Evolutionary conservation across 148 eudicot species (phyloP).

Genomic region (Vaccinium darrowii): DNA sequence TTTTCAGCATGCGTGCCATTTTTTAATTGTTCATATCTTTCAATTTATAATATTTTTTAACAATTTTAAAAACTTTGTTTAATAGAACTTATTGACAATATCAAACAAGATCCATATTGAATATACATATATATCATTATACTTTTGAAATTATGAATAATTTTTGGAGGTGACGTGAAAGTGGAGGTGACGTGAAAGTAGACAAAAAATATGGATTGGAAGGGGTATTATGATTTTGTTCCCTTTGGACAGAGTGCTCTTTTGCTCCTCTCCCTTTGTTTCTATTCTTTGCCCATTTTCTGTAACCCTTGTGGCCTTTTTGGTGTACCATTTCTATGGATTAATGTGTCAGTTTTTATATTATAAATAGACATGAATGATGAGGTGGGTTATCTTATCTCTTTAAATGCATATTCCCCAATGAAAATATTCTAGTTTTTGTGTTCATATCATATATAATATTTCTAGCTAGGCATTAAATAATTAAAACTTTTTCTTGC

Average conservation of each 20-base stretch:
- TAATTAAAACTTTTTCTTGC: not conserved
- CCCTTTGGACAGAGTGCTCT: slow-evolving; percentile 34
- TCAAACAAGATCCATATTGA: too few species aligned
- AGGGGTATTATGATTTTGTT: slow-evolving; percentile 32
- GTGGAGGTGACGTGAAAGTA: too few species aligned
- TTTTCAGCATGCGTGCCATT: too few species aligned
- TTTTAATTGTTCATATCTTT: too few species aligned
- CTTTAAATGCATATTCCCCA: not conserved
- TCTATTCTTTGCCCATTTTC: slow-evolving; percentile 9
- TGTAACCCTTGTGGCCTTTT: slow-evolving; percentile 4
- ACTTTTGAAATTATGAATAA: too few species aligned
- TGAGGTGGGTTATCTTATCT: slow-evolving; percentile 7
- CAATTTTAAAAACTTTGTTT: too few species aligned
- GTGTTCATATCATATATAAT: not conserved
- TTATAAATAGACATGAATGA: not conserved
- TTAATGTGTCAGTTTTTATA: not conserved
- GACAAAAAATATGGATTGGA: too few species aligned
- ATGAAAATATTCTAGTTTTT: not conserved
- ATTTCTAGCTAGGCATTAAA: not conserved
- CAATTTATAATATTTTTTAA: too few species aligned
- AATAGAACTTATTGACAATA: too few species aligned
- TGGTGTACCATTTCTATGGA: not conserved
- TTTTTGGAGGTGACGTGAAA: too few species aligned
- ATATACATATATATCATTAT: too few species aligned
- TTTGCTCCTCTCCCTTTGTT: slow-evolving; percentile 19